phyloP scores from a whole-genome alignment of 441 rosid species.

The Daphne laureola region DNA sequence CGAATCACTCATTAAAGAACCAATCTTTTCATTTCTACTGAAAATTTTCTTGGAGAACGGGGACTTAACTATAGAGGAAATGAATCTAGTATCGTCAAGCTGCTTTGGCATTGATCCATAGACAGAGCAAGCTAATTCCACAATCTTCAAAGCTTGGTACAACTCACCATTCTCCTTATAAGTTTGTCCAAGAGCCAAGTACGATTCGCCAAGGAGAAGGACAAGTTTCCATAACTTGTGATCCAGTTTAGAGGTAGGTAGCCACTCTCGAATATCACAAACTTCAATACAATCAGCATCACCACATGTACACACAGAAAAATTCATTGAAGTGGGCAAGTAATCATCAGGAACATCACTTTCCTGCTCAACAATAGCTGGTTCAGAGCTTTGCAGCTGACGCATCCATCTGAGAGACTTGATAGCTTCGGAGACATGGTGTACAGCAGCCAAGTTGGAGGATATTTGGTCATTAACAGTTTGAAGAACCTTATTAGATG shows the following conservation, averaged over 20 bases:
- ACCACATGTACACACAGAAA: slow-evolving; percentile 85
- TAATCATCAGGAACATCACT: slow-evolving; percentile 26
- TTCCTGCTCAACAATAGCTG: slow-evolving; percentile 27
- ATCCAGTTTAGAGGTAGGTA: slow-evolving; percentile 81
- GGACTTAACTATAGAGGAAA: slow-evolving; percentile 56
- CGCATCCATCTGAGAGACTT: slow-evolving; percentile 92
- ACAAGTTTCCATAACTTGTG: slow-evolving; percentile 88
- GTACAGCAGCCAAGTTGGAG: slow-evolving; percentile 76
- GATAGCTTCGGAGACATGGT: slow-evolving; percentile 96
- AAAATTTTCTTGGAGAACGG: slow-evolving; percentile 24
- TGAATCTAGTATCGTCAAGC: slow-evolving; percentile 54
- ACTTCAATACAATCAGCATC: slow-evolving; percentile 95
- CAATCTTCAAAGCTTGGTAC: slow-evolving; percentile 72
- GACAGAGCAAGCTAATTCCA: slow-evolving; percentile 74
- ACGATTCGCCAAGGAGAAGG: slow-evolving; percentile 93
- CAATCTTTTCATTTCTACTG: slow-evolving; percentile 18
- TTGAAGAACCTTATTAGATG: slow-evolving; percentile 36
- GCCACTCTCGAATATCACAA: slow-evolving; percentile 93
- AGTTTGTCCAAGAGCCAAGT: slow-evolving; percentile 80
- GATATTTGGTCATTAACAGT: slow-evolving; percentile 60
- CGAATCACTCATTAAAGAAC: slow-evolving; percentile 24
- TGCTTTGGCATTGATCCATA: slow-evolving; percentile 97
- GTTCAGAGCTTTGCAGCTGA: slow-evolving; percentile 57
- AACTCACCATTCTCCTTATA: slow-evolving; percentile 77
- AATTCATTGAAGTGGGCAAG: slow-evolving; percentile 30